These are phyloP conservation scores for Flaveria bidentis DNA, from an alignment of 129 eudicot genomes.

Conservation along the genomic window DNA sequence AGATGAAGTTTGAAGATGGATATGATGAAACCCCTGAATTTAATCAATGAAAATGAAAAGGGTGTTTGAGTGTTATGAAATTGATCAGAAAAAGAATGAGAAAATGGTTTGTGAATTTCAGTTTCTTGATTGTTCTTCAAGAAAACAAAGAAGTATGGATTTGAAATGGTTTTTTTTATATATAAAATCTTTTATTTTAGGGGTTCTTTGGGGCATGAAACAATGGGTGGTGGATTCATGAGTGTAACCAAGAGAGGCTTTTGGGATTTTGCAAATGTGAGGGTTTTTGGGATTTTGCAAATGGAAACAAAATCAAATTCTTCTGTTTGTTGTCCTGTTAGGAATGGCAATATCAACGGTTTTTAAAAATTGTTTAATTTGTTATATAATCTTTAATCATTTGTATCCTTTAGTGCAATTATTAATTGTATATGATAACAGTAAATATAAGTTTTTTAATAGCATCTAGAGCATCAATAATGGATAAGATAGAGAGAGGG, in stretches of 20 bases:
- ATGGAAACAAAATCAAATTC: constrained; percentile 31
- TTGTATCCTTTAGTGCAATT: too few relatives aligned
- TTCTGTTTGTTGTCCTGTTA: constrained; percentile 29
- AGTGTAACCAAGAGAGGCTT: constrained; percentile 24
- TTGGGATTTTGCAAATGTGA: neutral
- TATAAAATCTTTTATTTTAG: neutral
- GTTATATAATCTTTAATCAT: neutral
- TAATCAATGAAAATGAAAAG: constrained; percentile 16
- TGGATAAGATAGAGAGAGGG: too few relatives aligned
- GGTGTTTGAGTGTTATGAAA: constrained; percentile 26
- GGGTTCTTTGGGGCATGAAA: constrained; percentile 36
- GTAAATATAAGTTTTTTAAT: too few relatives aligned
- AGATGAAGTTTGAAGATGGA: constrained; percentile 30
- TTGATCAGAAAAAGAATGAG: constrained; percentile 26
- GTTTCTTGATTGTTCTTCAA: constrained; percentile 32
- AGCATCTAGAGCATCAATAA: too few relatives aligned
- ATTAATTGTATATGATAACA: too few relatives aligned
- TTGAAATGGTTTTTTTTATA: constrained; percentile 2
- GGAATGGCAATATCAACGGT: neutral
- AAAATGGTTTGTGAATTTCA: constrained; percentile 16
- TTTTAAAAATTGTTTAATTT: neutral
- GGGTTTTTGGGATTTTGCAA: constrained; percentile 14
- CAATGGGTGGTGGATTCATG: constrained; percentile 41
- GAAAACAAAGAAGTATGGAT: constrained; percentile 16
- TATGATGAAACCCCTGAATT: constrained; percentile 24